Evolutionary conservation across 2,329 filamentous ascomycete species (phyloP).

Genomic region (Alternaria conjuncta): DNA sequence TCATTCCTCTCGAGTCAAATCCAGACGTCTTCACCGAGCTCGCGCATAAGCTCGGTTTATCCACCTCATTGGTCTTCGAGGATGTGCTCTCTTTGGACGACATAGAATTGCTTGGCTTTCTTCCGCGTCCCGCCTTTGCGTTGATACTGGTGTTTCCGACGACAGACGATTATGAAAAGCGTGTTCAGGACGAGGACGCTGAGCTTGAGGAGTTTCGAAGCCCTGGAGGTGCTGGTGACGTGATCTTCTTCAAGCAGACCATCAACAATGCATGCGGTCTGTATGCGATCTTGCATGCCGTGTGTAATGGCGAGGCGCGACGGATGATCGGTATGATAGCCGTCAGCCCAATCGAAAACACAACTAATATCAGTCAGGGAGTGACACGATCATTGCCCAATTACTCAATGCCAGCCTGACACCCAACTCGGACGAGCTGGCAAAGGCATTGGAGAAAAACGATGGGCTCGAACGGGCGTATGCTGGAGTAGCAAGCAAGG

Average conservation of each 20-base stretch:
- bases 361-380: slow-evolving; percentile 1
- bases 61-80: slow-evolving; percentile 72
- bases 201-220: slow-evolving; percentile 66
- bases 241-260: slow-evolving; percentile 92
- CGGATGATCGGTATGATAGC: slow-evolving; percentile 61
- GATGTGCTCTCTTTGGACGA: slow-evolving; percentile 90
- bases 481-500: slow-evolving; percentile 31
- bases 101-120: slow-evolving; percentile 77
- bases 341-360: too few species aligned
- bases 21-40: slow-evolving; percentile 87
- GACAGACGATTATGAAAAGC: slow-evolving; percentile 75
- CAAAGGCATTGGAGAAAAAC: slow-evolving; percentile 28
- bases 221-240: slow-evolving; percentile 69
- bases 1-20: slow-evolving; percentile 66
- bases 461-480: slow-evolving; percentile 37
- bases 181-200: slow-evolving; percentile 74
- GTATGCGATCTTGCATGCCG: slow-evolving; percentile 85
- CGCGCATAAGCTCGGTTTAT: slow-evolving; percentile 81
- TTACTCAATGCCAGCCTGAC: slow-evolving; percentile 16
- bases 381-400: slow-evolving; percentile 16
- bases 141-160: slow-evolving; percentile 93
- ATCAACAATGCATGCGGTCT: slow-evolving; percentile 93
- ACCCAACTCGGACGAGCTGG: slow-evolving; percentile 18
- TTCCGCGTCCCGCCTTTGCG: slow-evolving; percentile 83
- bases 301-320: slow-evolving; percentile 76